These are phyloP conservation scores for Tilletia indica DNA, from an alignment of 1,284 basidiomycete genomes.

Conservation along the genomic window DNA sequence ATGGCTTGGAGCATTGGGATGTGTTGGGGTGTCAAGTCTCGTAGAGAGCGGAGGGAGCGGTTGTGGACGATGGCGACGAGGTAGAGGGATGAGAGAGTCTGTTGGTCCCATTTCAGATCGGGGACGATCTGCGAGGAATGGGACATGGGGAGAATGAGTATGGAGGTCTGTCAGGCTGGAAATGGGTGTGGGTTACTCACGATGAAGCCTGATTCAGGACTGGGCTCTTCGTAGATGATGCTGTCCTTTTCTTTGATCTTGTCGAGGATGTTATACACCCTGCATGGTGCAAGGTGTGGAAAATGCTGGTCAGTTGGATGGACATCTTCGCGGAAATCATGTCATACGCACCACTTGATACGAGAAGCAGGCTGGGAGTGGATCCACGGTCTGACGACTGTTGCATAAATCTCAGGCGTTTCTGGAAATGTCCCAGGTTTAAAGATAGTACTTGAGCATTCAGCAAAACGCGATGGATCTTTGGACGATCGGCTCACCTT, in stretches of 20 bases:
- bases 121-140: constrained; percentile 37
- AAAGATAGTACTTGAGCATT: too few relatives aligned
- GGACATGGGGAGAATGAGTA: not conserved
- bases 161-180: not conserved
- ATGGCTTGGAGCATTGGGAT: constrained; percentile 71
- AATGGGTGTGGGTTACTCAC: constrained; percentile 26
- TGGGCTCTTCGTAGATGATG: constrained; percentile 68
- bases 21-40: constrained; percentile 65
- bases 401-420: constrained; percentile 47
- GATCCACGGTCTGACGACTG: constrained; percentile 47
- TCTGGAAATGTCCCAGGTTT: constrained; percentile 22
- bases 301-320: not conserved
- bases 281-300: constrained; percentile 48
- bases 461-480: too few relatives aligned
- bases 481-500: constrained; percentile 58
- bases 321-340: not conserved
- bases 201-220: constrained; percentile 67
- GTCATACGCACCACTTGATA: constrained; percentile 70
- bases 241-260: constrained; percentile 77
- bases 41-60: constrained; percentile 49
- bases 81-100: constrained; percentile 62
- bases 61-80: constrained; percentile 54
- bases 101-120: constrained; percentile 69
- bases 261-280: constrained; percentile 82
- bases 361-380: constrained; percentile 41